A percentile compares a stretch with the other conserved stretches of the same genome.
phyloP scores from a whole-genome alignment of 225 moss, liverwort and hornwort genomes.

The Pseudisothecium myosuroides region DNA sequence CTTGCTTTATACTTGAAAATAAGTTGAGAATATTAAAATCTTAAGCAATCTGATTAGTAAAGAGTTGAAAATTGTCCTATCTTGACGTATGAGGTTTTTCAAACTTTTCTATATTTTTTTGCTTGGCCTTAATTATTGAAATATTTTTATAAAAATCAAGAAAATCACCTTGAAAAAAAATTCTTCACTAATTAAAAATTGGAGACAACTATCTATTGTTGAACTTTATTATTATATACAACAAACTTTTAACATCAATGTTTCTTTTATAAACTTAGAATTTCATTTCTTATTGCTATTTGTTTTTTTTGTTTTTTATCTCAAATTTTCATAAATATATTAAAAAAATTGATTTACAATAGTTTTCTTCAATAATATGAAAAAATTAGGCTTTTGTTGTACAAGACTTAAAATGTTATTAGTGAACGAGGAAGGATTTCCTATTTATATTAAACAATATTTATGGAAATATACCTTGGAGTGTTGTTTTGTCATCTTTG shows the following conservation, averaged over 20 bases:
- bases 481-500: slow-evolving; percentile 9
- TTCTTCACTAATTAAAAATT: background rate
- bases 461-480: background rate
- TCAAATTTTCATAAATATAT: background rate
- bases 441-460: background rate
- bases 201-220: background rate
- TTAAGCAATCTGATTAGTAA: background rate
- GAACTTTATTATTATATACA: background rate
- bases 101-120: background rate
- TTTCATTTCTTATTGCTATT: background rate
- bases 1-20: background rate
- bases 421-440: background rate
- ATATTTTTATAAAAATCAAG: background rate
- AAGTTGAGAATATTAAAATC: background rate
- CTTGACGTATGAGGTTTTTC: background rate
- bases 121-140: background rate
- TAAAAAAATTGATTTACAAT: background rate
- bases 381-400: background rate
- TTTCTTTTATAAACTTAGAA: background rate
- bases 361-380: background rate
- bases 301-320: background rate
- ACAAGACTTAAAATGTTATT: background rate
- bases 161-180: background rate
- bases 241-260: background rate
- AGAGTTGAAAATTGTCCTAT: background rate